phyloP scores from a whole-genome alignment of 176 grass and related monocot species.

The sorghum (Sorghum bicolor) region DNA sequence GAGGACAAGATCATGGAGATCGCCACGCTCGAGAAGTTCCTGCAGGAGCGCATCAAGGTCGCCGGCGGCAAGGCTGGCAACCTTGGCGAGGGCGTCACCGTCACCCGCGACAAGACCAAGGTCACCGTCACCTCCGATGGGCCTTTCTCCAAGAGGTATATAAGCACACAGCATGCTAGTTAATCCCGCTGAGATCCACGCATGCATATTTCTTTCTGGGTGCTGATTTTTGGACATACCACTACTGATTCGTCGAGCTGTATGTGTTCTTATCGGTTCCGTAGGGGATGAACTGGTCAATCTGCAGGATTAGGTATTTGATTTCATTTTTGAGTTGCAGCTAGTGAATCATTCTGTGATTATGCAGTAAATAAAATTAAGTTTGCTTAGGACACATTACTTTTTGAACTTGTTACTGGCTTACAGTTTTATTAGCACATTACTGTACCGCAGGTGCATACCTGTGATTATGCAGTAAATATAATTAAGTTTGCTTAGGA shows the following conservation, averaged over 20 bases:
- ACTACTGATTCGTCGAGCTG: background rate
- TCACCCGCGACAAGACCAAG: constrained; percentile 73
- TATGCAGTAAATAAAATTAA: background rate
- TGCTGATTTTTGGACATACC: background rate
- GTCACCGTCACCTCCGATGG: constrained; percentile 86
- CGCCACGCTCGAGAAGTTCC: constrained; percentile 89
- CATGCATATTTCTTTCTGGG: background rate
- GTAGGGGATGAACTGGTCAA: background rate
- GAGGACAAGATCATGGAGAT: constrained; percentile 99
- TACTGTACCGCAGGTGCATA: background rate
- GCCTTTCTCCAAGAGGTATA: constrained; percentile 73
- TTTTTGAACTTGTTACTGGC: background rate
- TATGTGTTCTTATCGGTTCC: background rate
- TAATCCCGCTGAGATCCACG: constrained; percentile 10
- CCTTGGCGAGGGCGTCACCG: constrained; percentile 66
- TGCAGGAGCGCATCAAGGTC: constrained; percentile 93
- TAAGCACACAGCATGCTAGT: background rate
- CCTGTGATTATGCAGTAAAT: no score
- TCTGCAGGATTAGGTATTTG: background rate
- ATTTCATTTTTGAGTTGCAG: background rate
- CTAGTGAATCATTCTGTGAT: background rate
- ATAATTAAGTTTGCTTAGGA: no score
- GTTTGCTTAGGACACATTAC: background rate
- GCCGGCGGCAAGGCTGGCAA: constrained; percentile 54
- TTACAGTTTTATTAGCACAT: background rate